Evolutionary conservation across 2,329 filamentous ascomycete species (phyloP).

Genomic region (Calonectria pseudoreteaudii): DNA sequence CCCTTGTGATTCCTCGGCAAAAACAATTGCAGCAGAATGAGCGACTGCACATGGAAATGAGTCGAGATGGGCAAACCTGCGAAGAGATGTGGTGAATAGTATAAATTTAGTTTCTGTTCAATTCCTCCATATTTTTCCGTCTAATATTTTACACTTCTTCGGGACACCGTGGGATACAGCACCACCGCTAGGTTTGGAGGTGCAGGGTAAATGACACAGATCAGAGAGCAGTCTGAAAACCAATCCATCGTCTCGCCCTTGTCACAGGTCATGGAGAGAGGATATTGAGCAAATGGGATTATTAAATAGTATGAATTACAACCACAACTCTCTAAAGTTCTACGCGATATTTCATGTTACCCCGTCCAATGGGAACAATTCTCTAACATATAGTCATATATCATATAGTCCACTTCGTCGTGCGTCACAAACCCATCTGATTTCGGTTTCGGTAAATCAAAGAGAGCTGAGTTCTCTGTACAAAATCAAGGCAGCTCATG

Average conservation of each 20-base stretch:
- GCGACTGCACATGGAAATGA: no score
- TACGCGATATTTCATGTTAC: no score
- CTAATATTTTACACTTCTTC: no score
- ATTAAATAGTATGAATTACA: not conserved
- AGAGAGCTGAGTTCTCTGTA: not conserved
- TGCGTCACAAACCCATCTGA: no score
- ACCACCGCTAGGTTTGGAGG: not conserved
- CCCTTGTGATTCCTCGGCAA: not conserved
- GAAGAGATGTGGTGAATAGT: no score
- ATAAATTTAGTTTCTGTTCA: not conserved
- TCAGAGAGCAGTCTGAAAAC: not conserved
- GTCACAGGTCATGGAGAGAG: not conserved
- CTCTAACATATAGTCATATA: no score
- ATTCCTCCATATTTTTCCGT: not conserved
- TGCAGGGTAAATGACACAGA: not conserved
- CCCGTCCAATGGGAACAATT: not conserved
- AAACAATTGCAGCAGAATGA: not conserved
- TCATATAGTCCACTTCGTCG: no score
- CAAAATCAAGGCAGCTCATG: not conserved
- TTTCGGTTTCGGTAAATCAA: no score
- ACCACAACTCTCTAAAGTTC: not conserved
- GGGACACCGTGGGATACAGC: not conserved
- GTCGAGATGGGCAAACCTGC: no score
- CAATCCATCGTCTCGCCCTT: not conserved
- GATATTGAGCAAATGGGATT: not conserved